A percentile compares a stretch with the other conserved stretches of the same genome.
Conservation (phyloP, 2,329 filamentous ascomycete species). For the Nigrograna mackinnonii region DNA sequence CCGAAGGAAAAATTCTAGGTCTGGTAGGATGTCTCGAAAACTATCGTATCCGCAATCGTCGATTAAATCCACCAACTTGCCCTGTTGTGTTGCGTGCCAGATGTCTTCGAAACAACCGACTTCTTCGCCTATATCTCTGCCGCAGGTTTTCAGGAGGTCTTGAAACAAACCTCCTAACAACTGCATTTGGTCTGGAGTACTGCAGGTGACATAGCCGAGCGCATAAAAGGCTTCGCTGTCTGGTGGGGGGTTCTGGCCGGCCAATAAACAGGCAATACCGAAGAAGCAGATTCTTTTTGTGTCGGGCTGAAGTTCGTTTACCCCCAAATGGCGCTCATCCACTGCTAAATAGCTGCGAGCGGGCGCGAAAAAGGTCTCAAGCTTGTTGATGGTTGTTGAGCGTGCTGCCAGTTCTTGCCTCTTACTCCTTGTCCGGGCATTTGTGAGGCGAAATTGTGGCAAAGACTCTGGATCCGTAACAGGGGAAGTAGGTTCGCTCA, state of each 20-base stretch:
- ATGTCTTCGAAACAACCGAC: conserved; percentile 11
- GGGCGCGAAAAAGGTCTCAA: no score
- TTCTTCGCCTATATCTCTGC: not conserved
- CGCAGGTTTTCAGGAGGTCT: conserved; percentile 4
- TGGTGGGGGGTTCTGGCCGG: not conserved
- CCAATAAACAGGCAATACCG: conserved; percentile 2
- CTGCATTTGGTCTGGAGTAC: conserved; percentile 6
- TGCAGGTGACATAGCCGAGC: conserved; percentile 20
- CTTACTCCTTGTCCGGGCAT: no score
- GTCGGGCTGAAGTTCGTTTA: conserved; percentile 1
- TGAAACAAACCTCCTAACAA: conserved; percentile 12
- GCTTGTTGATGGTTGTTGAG: no score
- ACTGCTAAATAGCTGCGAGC: not conserved
- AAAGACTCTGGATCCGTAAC: no score
- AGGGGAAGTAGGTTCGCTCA: no score
- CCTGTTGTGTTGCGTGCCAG: conserved; percentile 6
- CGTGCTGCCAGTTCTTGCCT: no score
- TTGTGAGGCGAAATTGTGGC: no score
- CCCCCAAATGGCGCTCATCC: not conserved
- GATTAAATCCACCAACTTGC: conserved; percentile 10
- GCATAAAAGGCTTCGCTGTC: conserved; percentile 8
- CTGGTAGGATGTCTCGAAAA: conserved; percentile 7
- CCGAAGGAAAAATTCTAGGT: conserved; percentile 15
- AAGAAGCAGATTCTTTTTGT: conserved; percentile 7
- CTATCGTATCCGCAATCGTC: conserved; percentile 3